Evolutionary conservation across 331 rosid species (phyloP).

Genomic region (Ulmus americana): DNA sequence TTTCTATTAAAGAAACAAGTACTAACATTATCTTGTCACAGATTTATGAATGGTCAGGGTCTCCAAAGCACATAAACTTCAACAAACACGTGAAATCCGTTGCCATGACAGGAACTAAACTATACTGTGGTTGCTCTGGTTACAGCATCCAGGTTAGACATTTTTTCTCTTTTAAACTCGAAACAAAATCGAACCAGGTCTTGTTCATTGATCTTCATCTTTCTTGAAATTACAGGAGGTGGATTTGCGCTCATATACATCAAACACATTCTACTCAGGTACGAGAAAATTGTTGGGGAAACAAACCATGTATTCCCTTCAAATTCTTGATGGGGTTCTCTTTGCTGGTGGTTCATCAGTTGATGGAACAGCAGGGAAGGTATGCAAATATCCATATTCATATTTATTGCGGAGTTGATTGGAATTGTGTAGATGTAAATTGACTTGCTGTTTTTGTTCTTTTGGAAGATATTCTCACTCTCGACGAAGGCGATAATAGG

Average conservation of each 20-base stretch:
- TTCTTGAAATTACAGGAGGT: slow-evolving; percentile 58
- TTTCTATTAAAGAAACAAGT: slow-evolving; percentile 7
- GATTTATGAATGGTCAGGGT: slow-evolving; percentile 60
- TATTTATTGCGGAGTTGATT: not conserved
- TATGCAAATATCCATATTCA: slow-evolving; percentile 11
- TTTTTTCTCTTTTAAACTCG: not conserved
- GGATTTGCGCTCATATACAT: slow-evolving; percentile 48
- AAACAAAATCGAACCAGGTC: no score
- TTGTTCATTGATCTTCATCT: not conserved
- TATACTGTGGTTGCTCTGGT: slow-evolving; percentile 89
- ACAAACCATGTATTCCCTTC: slow-evolving; percentile 64
- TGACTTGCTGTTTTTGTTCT: slow-evolving; percentile 4
- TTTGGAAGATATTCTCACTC: slow-evolving; percentile 48
- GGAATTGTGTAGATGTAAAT: not conserved
- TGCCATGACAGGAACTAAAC: slow-evolving; percentile 54
- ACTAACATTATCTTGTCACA: slow-evolving; percentile 28
- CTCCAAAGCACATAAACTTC: slow-evolving; percentile 65
- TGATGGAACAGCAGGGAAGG: slow-evolving; percentile 73
- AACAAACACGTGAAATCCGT: slow-evolving; percentile 70
- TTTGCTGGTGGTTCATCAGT: slow-evolving; percentile 69
- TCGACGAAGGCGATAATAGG: slow-evolving; percentile 56
- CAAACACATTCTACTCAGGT: slow-evolving; percentile 66
- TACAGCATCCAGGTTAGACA: slow-evolving; percentile 62
- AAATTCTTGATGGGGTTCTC: slow-evolving; percentile 55
- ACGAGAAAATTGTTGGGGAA: slow-evolving; percentile 72